Evolutionary conservation across 2,329 filamentous ascomycete genomes (phyloP).

Genomic region (Corynespora cassiicola): DNA sequence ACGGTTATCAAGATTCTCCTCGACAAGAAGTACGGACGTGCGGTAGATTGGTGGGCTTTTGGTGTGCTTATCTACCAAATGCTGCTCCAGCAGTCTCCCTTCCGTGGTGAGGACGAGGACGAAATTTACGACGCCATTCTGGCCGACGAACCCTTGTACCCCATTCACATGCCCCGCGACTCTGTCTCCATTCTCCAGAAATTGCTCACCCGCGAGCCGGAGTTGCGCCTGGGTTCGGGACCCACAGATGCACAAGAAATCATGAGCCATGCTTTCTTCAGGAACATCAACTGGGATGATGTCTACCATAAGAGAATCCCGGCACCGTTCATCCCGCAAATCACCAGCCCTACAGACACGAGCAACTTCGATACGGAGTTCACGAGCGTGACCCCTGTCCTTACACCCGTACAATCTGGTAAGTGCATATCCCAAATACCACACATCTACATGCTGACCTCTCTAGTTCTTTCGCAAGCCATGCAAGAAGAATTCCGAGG

Average conservation of each 20-base stretch:
- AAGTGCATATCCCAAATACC: slow-evolving; percentile 51
- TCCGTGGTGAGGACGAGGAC: slow-evolving; percentile 98
- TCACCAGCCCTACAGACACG: slow-evolving; percentile 94
- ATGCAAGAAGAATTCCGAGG: slow-evolving; percentile 99
- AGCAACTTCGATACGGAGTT: slow-evolving; percentile 99
- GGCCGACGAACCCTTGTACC: slow-evolving; percentile 95
- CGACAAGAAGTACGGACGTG: slow-evolving; percentile 97
- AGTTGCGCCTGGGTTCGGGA: slow-evolving; percentile 88
- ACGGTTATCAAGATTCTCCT: slow-evolving; percentile 74
- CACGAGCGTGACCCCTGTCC: slow-evolving; percentile 94
- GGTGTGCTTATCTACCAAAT: slow-evolving; percentile 99
- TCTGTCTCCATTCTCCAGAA: slow-evolving; percentile 98
- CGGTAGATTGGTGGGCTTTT: slow-evolving; percentile 99
- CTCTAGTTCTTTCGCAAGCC: slow-evolving; percentile 86
- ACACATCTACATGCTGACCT: slow-evolving; percentile 22
- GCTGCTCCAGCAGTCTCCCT: slow-evolving; percentile 97
- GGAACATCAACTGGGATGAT: slow-evolving; percentile 98
- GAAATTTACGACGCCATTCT: slow-evolving; percentile 99
- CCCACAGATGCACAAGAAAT: slow-evolving; percentile 98
- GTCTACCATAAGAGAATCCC: slow-evolving; percentile 94
- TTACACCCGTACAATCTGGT: slow-evolving; percentile 97
- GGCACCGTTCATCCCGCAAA: slow-evolving; percentile 87
- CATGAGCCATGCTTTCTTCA: slow-evolving; percentile 98
- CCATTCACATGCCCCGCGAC: slow-evolving; percentile 98
- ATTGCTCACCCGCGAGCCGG: slow-evolving; percentile 91